Percentiles rank a stretch among this genome's conserved stretches.
These are phyloP conservation scores for Penicillium sp. DNA, from an alignment of 2,329 filamentous ascomycete species.

Conservation along the genomic window DNA sequence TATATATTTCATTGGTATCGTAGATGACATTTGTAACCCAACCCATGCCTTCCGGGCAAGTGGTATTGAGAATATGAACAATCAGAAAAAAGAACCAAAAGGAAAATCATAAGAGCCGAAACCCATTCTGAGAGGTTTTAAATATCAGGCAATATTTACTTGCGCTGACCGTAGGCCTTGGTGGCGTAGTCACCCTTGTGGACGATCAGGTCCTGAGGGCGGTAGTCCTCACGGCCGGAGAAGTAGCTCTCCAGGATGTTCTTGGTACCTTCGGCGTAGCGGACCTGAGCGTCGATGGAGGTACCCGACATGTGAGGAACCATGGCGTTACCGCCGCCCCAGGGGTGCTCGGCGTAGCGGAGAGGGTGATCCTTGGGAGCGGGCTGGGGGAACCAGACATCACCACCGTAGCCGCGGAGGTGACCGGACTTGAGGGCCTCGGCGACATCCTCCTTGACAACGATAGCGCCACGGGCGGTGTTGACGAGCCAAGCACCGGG, in stretches of 20 bases:
- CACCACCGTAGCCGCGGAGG: constrained; percentile 51
- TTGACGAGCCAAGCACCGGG: constrained; percentile 95
- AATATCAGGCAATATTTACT: constrained; percentile 22
- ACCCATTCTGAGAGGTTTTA: background rate
- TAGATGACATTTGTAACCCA: constrained; percentile 19
- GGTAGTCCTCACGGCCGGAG: constrained; percentile 81
- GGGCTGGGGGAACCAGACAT: constrained; percentile 91
- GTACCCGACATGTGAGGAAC: constrained; percentile 99
- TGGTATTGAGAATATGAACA: constrained; percentile 18
- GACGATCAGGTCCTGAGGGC: constrained; percentile 86
- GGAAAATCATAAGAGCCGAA: constrained; percentile 4
- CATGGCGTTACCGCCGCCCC: constrained; percentile 97
- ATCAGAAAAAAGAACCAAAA: constrained; percentile 3
- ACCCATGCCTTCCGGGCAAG: constrained; percentile 9
- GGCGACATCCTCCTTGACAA: constrained; percentile 98
- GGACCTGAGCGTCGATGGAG: constrained; percentile 94
- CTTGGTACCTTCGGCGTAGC: constrained; percentile 86
- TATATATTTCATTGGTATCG: constrained; percentile 27
- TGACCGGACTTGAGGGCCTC: constrained; percentile 89
- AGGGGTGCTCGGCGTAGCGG: constrained; percentile 88
- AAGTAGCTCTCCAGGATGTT: constrained; percentile 89
- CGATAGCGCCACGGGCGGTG: constrained; percentile 97
- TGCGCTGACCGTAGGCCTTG: constrained; percentile 81
- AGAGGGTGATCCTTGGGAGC: constrained; percentile 90
- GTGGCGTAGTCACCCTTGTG: constrained; percentile 89